Evolutionary conservation across 345 rosid genomes (phyloP), one percentile per base, ranked within the genome.

Genomic region (Acer yangbiense): DNA sequence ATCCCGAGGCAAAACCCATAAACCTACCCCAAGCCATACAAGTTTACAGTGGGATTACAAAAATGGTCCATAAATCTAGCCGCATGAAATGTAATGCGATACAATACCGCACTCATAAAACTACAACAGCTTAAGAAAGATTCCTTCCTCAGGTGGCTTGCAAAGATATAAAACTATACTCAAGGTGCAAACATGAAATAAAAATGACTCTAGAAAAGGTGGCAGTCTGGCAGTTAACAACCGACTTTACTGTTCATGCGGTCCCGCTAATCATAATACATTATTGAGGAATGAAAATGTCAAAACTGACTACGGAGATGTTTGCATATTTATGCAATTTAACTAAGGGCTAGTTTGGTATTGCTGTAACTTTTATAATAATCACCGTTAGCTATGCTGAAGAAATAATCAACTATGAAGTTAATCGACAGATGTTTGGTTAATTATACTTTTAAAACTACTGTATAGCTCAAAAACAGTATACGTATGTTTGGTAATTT

Each of bases 91-190:
- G 20, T 9, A 14, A 6, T 65, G 27, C 46, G 7, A 6, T 64
- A 25, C 68, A 32, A 16, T 41, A 3, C 12, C 13, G n/a, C 21
- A 7, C 54, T 35, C 16, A 20, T 1, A 2, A 20, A 67, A 67
- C 54, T 41, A 67, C 50, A 41, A 18, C 25, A 67, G 70, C 27
- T 41, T 41, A 67, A 67, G 21, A 39, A 39, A 17, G 7, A 9
- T 58, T 3, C 57, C 57, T 14, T 52, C 23, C 25, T 17, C 3
- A 67, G 71, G 52, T 39, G n/a, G 71, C 63, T 58, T 0, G 27
- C 25, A 58, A 67, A 67, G 68, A 17, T 3, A n/a, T 67, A n/a
- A 7, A 67, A 67, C 44, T 65, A 65, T n/a, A 65, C 44, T 35
- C 10, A 14, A 65, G 57, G 18, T 52, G 16, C 7, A 58, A 58